Evolutionary conservation across 768 basidiomycete species (phyloP), one percentile per base, ranked within the genome.

Genomic region (Cyathus striatus): DNA sequence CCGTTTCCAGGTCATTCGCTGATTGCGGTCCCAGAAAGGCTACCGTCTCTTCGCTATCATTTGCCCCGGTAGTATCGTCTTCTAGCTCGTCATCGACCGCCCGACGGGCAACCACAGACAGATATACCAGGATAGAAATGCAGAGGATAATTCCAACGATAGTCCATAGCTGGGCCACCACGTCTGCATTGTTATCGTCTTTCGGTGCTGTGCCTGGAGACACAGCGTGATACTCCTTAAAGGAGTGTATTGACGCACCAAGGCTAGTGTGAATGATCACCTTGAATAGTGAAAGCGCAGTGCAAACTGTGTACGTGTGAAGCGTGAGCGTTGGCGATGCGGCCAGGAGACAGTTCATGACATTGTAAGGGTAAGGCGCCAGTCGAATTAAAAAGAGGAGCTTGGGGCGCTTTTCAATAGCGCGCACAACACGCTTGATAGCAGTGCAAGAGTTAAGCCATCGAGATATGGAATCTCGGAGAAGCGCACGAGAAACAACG

Each of bases 321-420:
- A 93, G 71, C 4, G 83, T 83, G 51, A 94, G 79, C 5, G 84
- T 80, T 23, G 83, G 83, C n/a, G 87, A 81, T 2, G 90, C 88
- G 6, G 93, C 91, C 38, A 96, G 77, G 38, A 96, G 80, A 56
- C 86, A 89, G 68, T 95, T 96, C 82, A 95, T 90, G 55, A 95
- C 87, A 66, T 95, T 95, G 69, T 87, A 90, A 0, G 86, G 89
- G 58, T 91, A 90, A 3, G 90, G 90, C n/a, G 88, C 91, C 42
- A 93, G 73, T 39, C 93, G 86, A 52, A 96, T 89, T 47, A 95
- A 79, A 69, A 95, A 91, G 16, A 96, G 79, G 4, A 96, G 74
- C 55, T 83, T 83, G 1, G 92, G 92, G 40, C 84, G 80, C 62
- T 82, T 81, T 66, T 94, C 90, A 51, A 96, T 86, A 18, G 91